phyloP scores from a whole-genome alignment of 78 protist species.

The Dictyostelium intermedium region DNA sequence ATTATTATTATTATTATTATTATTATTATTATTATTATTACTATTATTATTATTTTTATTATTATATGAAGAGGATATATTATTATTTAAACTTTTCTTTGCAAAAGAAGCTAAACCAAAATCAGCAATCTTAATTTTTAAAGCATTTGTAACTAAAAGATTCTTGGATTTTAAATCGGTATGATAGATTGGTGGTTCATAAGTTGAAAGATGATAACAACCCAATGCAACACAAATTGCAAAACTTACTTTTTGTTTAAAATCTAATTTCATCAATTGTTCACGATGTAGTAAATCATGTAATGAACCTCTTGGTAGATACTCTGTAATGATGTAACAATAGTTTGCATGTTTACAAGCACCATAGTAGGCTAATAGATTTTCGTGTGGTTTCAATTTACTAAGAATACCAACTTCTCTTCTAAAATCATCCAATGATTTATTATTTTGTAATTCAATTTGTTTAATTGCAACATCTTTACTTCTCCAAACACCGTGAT shows the following conservation, averaged over 20 bases:
- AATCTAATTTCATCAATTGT: slow-evolving; percentile 24
- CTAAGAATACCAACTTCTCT: slow-evolving; percentile 55
- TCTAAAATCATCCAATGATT: slow-evolving; percentile 60
- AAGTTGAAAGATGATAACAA: slow-evolving; percentile 58
- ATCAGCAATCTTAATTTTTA: slow-evolving; percentile 60
- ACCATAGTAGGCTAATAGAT: slow-evolving; percentile 47
- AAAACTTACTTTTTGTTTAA: slow-evolving; percentile 19
- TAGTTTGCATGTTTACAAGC: slow-evolving; percentile 47
- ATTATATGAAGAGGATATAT: not conserved
- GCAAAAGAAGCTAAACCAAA: slow-evolving; percentile 73
- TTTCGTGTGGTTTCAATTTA: slow-evolving; percentile 62
- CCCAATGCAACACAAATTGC: slow-evolving; percentile 68
- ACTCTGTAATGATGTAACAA: slow-evolving; percentile 66
- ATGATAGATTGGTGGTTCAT: slow-evolving; percentile 75
- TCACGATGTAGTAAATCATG: slow-evolving; percentile 54
- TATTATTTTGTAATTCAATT: slow-evolving; percentile 41
- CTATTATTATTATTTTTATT: no score
- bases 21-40: no score
- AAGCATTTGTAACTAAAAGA: slow-evolving; percentile 39
- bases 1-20: no score
- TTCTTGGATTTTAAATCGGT: slow-evolving; percentile 68
- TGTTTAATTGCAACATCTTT: slow-evolving; percentile 74
- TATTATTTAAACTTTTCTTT: slow-evolving; percentile 5
- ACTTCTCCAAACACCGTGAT: slow-evolving; percentile 48
- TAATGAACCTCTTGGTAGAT: slow-evolving; percentile 61